phyloP scores from a whole-genome alignment of 2,329 filamentous ascomycete genomes.

The Sporothrix inflata region DNA sequence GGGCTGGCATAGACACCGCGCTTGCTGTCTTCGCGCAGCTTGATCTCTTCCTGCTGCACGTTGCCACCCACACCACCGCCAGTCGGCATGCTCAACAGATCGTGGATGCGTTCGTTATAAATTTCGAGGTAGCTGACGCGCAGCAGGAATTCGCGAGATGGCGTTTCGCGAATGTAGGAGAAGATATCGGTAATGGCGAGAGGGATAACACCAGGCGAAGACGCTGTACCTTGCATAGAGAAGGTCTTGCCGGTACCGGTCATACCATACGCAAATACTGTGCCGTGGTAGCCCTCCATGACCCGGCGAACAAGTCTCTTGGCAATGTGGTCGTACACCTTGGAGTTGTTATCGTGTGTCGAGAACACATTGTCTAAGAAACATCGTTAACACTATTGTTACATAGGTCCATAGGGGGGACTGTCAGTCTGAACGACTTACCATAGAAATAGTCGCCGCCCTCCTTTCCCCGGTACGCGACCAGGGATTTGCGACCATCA shows the following conservation, averaged over 20 bases:
- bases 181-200: conserved; percentile 98
- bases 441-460: conserved; percentile 92
- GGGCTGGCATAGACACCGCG: conserved; percentile 95
- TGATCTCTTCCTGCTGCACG: conserved; percentile 83
- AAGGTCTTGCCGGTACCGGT: conserved; percentile 99
- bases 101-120: conserved; percentile 97
- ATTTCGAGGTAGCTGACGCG: conserved; percentile 98
- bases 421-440: conserved; percentile 50
- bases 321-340: conserved; percentile 91
- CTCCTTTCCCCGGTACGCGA: conserved; percentile 85
- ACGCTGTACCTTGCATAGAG: conserved; percentile 97
- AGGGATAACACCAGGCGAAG: conserved; percentile 93
- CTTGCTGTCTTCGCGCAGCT: conserved; percentile 94
- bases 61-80: conserved; percentile 58
- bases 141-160: conserved; percentile 88
- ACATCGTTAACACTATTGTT: conserved; percentile 30
- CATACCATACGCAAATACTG: conserved; percentile 98
- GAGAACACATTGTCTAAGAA: conserved; percentile 89
- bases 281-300: conserved; percentile 99
- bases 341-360: conserved; percentile 88
- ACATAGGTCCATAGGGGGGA: too few species aligned
- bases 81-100: conserved; percentile 78
- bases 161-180: conserved; percentile 97
- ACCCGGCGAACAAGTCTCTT: conserved; percentile 93
- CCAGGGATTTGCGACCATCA: conserved; percentile 78